Evolutionary conservation across 2,329 filamentous ascomycete species (phyloP).

Genomic region (Colletotrichum tabaci): DNA sequence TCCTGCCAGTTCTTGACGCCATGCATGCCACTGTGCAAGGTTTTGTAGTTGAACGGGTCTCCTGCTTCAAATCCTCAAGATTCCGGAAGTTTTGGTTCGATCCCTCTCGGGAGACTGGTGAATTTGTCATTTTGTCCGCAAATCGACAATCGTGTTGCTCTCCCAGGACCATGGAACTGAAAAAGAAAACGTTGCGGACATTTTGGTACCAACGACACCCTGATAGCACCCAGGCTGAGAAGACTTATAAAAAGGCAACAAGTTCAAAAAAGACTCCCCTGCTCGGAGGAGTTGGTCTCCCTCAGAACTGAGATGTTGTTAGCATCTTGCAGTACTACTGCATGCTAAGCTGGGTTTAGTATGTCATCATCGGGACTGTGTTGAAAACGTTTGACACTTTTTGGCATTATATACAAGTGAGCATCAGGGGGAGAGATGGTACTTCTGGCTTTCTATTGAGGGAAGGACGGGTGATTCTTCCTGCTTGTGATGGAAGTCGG

Average conservation of each 20-base stretch:
- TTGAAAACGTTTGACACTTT: conserved; percentile 3
- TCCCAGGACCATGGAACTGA: neutral
- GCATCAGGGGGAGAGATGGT: too few species aligned
- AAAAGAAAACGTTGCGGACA: neutral
- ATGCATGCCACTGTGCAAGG: neutral
- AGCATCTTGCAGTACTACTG: neutral
- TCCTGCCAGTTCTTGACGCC: neutral
- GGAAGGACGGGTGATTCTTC: too few species aligned
- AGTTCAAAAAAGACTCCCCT: conserved; percentile 4
- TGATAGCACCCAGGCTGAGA: neutral
- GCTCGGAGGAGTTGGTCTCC: neutral
- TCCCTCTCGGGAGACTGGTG: neutral
- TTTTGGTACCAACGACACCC: neutral
- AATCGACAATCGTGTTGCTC: neutral
- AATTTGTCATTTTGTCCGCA: neutral
- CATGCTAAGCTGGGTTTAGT: neutral
- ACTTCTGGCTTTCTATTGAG: too few species aligned
- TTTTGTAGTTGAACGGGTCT: neutral
- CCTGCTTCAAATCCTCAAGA: neutral
- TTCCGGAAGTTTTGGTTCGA: neutral
- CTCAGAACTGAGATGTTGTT: neutral
- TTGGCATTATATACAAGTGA: neutral
- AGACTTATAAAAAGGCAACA: neutral
- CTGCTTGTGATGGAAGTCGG: too few species aligned
- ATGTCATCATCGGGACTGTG: conserved; percentile 8